Percentiles rank a stretch among this genome's conserved stretches.
Evolutionary conservation across 2,329 filamentous ascomycete genomes (phyloP).

Genomic region (Colletotrichum sidae): DNA sequence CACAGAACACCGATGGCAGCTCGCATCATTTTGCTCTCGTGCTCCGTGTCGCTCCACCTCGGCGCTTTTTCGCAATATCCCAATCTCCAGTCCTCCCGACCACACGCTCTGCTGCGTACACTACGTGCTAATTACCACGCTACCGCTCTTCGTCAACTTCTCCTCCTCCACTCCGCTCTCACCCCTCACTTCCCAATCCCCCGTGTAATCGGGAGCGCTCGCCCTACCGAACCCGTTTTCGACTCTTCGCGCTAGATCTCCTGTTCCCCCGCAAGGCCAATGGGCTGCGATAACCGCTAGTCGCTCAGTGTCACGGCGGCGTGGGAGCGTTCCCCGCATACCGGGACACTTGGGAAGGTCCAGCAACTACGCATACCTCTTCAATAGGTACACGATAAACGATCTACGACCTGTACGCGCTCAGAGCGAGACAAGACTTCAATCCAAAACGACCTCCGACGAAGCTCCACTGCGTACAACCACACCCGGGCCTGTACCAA

Average conservation of each 20-base stretch:
- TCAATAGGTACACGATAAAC: conserved; percentile 19
- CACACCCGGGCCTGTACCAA: too few relatives aligned
- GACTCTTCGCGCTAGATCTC: conserved; percentile 22
- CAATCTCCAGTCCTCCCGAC: conserved; percentile 34
- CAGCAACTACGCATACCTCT: conserved; percentile 21
- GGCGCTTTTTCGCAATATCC: conserved; percentile 38
- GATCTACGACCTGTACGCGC: not conserved
- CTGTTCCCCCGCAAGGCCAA: conserved; percentile 53
- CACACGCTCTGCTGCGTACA: conserved; percentile 18
- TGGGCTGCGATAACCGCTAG: conserved; percentile 69
- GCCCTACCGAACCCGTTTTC: conserved; percentile 20
- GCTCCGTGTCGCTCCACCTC: conserved; percentile 36
- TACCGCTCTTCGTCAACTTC: conserved; percentile 10
- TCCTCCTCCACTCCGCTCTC: conserved; percentile 34
- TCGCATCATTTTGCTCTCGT: conserved; percentile 38
- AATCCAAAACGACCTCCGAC: conserved; percentile 17
- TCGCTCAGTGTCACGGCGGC: conserved; percentile 66
- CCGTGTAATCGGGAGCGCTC: conserved; percentile 33
- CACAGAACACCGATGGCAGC: conserved; percentile 24
- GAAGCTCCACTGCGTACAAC: not conserved
- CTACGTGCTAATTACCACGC: conserved; percentile 3
- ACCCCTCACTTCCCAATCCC: conserved; percentile 38
- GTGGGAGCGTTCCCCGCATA: conserved; percentile 70
- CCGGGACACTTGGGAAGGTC: conserved; percentile 49
- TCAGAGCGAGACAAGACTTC: conserved; percentile 2